These are phyloP conservation scores for Colletotrichum musae DNA, from an alignment of 2,329 filamentous ascomycete species.

Conservation along the genomic window DNA sequence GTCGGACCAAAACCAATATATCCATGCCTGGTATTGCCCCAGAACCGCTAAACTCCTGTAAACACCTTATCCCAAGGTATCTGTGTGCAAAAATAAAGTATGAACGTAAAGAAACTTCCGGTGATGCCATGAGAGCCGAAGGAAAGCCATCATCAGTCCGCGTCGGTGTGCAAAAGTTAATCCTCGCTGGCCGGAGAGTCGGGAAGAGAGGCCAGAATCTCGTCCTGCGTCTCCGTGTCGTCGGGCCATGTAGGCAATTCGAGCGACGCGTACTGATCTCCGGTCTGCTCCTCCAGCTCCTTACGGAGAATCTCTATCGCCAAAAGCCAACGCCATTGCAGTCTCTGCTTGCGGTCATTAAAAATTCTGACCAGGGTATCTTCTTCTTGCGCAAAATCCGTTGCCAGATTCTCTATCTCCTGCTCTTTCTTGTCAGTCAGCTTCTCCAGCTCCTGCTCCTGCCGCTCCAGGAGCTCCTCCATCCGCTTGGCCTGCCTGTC, in stretches of 20 bases:
- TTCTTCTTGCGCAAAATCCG: slow-evolving; percentile 64
- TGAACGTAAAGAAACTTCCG: slow-evolving; percentile 14
- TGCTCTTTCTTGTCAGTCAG: slow-evolving; percentile 61
- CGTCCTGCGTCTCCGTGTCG: slow-evolving; percentile 44
- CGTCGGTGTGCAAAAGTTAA: slow-evolving; percentile 11
- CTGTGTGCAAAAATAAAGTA: slow-evolving; percentile 23
- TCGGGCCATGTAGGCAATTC: slow-evolving; percentile 58
- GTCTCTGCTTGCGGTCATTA: slow-evolving; percentile 57
- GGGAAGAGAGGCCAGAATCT: slow-evolving; percentile 28
- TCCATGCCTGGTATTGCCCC: slow-evolving; percentile 29
- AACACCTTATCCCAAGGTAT: slow-evolving; percentile 37
- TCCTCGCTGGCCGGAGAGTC: slow-evolving; percentile 33
- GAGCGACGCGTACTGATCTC: slow-evolving; percentile 59
- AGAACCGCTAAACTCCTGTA: slow-evolving; percentile 30
- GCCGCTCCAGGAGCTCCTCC: slow-evolving; percentile 70
- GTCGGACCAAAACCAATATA: slow-evolving; percentile 26
- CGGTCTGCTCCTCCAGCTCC: slow-evolving; percentile 63
- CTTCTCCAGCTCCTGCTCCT: slow-evolving; percentile 65
- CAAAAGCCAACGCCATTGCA: slow-evolving; percentile 67
- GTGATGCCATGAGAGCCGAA: slow-evolving; percentile 25
- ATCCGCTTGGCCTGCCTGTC: slow-evolving; percentile 74
- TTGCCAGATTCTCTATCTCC: slow-evolving; percentile 64
- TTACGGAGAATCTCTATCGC: slow-evolving; percentile 67
- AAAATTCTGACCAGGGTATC: slow-evolving; percentile 63
- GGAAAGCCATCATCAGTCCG: background rate